Base-by-base conservation (phyloP, 495 filamentous ascomycete genomes). In the Penicillium bialowiezense region DNA sequence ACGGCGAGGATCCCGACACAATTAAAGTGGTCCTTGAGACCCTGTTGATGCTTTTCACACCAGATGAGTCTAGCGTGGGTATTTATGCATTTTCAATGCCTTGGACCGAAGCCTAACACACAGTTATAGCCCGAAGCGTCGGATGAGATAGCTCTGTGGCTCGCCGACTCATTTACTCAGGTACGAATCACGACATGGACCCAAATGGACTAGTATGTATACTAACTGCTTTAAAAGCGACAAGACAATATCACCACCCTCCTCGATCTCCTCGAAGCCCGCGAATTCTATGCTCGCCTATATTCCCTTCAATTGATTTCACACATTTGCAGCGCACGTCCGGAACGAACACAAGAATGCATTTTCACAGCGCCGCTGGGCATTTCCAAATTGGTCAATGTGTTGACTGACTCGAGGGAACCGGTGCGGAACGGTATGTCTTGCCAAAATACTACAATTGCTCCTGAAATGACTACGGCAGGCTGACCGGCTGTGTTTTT, bases 81-180 rank as follows among this genome's bases (percentile, higher is more conserved):
- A 29, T 9, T 45, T 28, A 17, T 2, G 33, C 8, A 20, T 14
- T 39, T 32, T 9, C 7, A 41, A 32, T 12, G 23, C 13, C n/a
- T 10, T 7, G 10, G 15, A 37, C 5, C 29, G 33, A 17, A 41
- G 24, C 44, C 69, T 76, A 54, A 76, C 49, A 39, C 18, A 21
- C 46, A 41, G 1, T 50, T 7, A 40, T 63, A 87, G 84, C 90
- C 91, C 41, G 93, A 98, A 78, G 91, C 93, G 34, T 95, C 91
- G 12, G 95, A 97, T 49, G 93, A 98, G 65, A 95, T 98, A 61
- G 88, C 89, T 21, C 80, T 97, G 5, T 97, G 92, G 91, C 78
- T 98, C 45, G 92, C 93, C 39, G 93, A 98, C 70, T 91, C 97
- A 65, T 98, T 98, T 59, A 97, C 95, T 24, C 90, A 96, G 79